Percentiles rank a stretch among this genome's conserved stretches.
These are phyloP conservation scores for Stephania japonica DNA, from an alignment of 164 flowering plant species.

Conservation along the genomic window DNA sequence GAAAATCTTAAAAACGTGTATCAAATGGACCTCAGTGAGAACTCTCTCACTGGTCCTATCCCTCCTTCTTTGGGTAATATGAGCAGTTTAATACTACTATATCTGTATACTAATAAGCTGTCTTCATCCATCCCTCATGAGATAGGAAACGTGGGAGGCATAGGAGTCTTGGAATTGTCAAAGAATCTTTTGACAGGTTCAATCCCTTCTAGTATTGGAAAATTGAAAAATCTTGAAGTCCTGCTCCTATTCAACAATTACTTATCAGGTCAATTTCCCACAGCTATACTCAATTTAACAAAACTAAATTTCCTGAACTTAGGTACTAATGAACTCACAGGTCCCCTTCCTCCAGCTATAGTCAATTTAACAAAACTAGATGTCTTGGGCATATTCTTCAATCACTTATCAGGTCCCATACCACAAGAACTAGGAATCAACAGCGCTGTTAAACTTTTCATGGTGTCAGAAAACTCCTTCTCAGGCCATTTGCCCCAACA, in stretches of 20 bases:
- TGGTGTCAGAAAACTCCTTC: neutral
- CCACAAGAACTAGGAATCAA: too few species aligned
- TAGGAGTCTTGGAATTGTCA: neutral
- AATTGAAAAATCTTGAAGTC: neutral
- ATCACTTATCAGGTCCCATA: too few species aligned
- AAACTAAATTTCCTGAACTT: too few species aligned
- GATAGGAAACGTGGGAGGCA: neutral
- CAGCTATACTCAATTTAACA: neutral
- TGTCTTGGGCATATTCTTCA: too few species aligned
- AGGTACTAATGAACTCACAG: too few species aligned
- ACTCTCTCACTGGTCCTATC: conserved; percentile 5
- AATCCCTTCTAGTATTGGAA: neutral
- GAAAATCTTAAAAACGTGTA: neutral
- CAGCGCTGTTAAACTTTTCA: too few species aligned
- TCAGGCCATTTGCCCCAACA: conserved; percentile 1
- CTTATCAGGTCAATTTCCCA: neutral
- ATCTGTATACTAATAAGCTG: neutral
- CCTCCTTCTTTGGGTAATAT: too few species aligned
- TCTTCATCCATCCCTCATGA: neutral
- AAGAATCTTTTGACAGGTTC: neutral
- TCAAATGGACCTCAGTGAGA: neutral
- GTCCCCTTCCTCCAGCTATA: too few species aligned
- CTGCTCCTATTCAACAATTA: too few species aligned
- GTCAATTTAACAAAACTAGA: too few species aligned
- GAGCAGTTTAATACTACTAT: neutral